Evolutionary conservation across 2,329 filamentous ascomycete species (phyloP).

Genomic region (Diaporthe eres): DNA sequence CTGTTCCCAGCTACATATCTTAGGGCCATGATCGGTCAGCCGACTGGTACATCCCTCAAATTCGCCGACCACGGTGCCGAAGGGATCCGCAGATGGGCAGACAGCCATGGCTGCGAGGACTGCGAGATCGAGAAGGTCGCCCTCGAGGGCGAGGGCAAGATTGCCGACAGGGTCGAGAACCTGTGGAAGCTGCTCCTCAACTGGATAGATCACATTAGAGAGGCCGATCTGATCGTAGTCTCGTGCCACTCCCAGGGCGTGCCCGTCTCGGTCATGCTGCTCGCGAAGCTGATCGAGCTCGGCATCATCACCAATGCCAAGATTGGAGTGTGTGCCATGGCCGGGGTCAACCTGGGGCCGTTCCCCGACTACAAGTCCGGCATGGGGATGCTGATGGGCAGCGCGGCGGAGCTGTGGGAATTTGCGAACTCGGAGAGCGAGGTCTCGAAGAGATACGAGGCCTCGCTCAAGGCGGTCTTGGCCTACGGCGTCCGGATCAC

Average conservation of each 20-base stretch:
- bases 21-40: conserved; percentile 92
- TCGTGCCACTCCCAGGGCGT: conserved; percentile 97
- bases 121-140: conserved; percentile 93
- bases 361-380: conserved; percentile 93
- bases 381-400: conserved; percentile 87
- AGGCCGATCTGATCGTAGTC: conserved; percentile 91
- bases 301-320: conserved; percentile 83
- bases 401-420: conserved; percentile 94
- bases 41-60: conserved; percentile 93
- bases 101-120: conserved; percentile 78
- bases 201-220: conserved; percentile 91
- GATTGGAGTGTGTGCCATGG: conserved; percentile 88
- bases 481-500: conserved; percentile 86
- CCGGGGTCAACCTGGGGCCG: conserved; percentile 92
- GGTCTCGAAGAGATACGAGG: conserved; percentile 85
- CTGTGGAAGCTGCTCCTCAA: conserved; percentile 95
- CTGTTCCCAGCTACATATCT: conserved; percentile 91
- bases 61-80: conserved; percentile 91
- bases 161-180: conserved; percentile 89
- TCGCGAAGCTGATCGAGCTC: conserved; percentile 92
- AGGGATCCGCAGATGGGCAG: conserved; percentile 86
- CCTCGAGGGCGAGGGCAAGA: conserved; percentile 93
- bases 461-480: conserved; percentile 80
- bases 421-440: conserved; percentile 87
- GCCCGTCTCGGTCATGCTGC: conserved; percentile 90